Evolutionary conservation across 176 grass and related monocot species (phyloP).

Genomic region (Saccharum spontaneum): DNA sequence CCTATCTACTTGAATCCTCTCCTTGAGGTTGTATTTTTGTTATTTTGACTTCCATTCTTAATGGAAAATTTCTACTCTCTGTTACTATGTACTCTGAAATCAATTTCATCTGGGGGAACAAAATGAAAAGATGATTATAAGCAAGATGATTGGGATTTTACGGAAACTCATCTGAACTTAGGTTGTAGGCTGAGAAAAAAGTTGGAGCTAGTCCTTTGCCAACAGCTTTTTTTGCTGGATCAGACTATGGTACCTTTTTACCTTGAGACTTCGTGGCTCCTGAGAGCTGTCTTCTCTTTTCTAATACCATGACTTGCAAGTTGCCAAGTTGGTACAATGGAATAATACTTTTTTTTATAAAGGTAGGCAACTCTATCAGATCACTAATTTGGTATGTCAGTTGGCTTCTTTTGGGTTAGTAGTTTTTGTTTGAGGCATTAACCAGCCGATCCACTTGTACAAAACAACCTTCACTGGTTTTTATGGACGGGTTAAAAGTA

Average conservation of each 20-base stretch:
- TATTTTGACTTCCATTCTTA: background rate
- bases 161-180: slow-evolving; percentile 10
- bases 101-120: background rate
- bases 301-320: slow-evolving; percentile 14
- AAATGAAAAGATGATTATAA: background rate
- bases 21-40: background rate
- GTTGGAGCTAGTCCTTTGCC: slow-evolving; percentile 15
- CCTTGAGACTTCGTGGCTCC: slow-evolving; percentile 10
- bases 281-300: slow-evolving; percentile 19
- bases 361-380: background rate
- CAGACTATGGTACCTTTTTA: slow-evolving; percentile 11
- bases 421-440: background rate
- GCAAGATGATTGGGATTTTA: background rate
- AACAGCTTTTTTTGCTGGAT: background rate
- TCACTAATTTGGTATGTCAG: slow-evolving; percentile 15
- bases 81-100: slow-evolving; percentile 18
- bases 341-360: slow-evolving; percentile 5
- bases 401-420: background rate
- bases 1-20: background rate
- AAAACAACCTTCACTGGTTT: slow-evolving; percentile 8
- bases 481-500: background rate
- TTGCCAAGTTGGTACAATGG: slow-evolving; percentile 30
- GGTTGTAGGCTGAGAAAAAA: background rate
- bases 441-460: background rate
- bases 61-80: background rate